A percentile compares a stretch with the other conserved stretches of the same genome.
Evolutionary conservation across 495 filamentous ascomycete genomes (phyloP).

Genomic region (Penicillium cataractarum): DNA sequence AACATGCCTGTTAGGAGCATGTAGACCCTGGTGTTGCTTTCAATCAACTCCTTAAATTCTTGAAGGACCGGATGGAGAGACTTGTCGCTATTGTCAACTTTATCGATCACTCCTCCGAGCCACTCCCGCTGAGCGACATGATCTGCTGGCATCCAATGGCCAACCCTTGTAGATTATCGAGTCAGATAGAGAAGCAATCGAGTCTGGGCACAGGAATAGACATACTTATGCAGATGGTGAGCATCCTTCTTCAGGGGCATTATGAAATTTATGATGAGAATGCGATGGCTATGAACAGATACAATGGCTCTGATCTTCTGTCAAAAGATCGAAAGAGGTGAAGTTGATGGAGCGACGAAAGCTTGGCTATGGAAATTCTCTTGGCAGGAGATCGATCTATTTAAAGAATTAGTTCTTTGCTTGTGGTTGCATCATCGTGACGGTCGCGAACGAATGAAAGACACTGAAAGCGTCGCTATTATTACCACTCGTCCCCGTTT

Average conservation of each 20-base stretch:
- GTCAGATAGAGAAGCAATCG: not conserved
- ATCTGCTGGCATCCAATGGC: constrained; percentile 45
- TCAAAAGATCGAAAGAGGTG: not conserved
- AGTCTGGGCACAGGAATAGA: not conserved
- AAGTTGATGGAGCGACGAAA: not conserved
- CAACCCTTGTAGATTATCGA: constrained; percentile 21
- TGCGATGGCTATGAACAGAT: not conserved
- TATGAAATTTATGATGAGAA: not conserved
- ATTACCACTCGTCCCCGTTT: not conserved
- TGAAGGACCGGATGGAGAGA: constrained; percentile 39
- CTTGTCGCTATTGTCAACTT: constrained; percentile 29
- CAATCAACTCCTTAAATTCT: constrained; percentile 52
- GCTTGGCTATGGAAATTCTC: constrained; percentile 9
- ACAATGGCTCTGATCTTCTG: not conserved
- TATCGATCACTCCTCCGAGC: constrained; percentile 38
- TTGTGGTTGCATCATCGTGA: constrained; percentile 7
- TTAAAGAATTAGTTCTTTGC: too few species aligned
- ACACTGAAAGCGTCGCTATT: not conserved
- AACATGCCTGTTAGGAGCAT: constrained; percentile 60
- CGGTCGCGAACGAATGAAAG: not conserved
- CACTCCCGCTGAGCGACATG: constrained; percentile 37
- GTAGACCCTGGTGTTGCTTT: constrained; percentile 44
- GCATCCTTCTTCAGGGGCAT: constrained; percentile 5
- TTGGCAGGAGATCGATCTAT: constrained; percentile 4
- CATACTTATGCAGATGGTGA: constrained; percentile 24